Evolutionary conservation across 768 basidiomycete genomes (phyloP).

Genomic region (Suillus paluster): DNA sequence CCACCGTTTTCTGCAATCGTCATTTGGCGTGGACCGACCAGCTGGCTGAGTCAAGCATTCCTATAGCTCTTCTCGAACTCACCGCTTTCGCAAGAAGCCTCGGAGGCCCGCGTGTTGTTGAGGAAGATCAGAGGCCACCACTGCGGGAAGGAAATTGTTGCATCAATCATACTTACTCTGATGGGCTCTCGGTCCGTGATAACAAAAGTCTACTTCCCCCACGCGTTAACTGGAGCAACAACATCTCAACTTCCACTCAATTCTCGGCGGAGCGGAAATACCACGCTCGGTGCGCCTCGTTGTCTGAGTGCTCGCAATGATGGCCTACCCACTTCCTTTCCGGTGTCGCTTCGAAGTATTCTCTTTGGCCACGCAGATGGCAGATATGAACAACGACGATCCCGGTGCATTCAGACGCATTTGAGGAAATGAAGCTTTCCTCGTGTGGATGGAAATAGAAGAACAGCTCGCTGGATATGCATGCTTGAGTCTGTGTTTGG

Average conservation of each 20-base stretch:
- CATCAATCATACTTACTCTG: conserved; percentile 32
- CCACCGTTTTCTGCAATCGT: conserved; percentile 2
- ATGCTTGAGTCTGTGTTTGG: not conserved
- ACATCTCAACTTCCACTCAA: conserved; percentile 1
- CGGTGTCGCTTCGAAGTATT: conserved; percentile 13
- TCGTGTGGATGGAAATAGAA: conserved; percentile 8
- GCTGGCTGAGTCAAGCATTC: conserved; percentile 10
- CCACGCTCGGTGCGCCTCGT: conserved; percentile 27
- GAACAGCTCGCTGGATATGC: not conserved
- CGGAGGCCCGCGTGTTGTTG: conserved; percentile 19
- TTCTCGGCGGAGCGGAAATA: conserved; percentile 33
- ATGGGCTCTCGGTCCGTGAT: conserved; percentile 15
- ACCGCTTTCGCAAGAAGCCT: conserved; percentile 19
- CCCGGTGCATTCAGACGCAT: conserved; percentile 10
- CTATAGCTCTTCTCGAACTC: conserved; percentile 19
- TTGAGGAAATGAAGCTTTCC: conserved; percentile 5
- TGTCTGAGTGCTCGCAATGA: conserved; percentile 9
- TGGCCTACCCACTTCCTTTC: conserved; percentile 28
- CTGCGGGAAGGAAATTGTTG: conserved; percentile 10
- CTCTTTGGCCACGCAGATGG: conserved; percentile 11
- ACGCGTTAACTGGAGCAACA: conserved; percentile 10
- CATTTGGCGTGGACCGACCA: not conserved
- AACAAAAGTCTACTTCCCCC: conserved; percentile 13
- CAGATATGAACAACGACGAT: conserved; percentile 27
- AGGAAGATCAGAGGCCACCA: conserved; percentile 3